Conservation (phyloP, 768 basidiomycete species). For the Suillus subluteus region DNA sequence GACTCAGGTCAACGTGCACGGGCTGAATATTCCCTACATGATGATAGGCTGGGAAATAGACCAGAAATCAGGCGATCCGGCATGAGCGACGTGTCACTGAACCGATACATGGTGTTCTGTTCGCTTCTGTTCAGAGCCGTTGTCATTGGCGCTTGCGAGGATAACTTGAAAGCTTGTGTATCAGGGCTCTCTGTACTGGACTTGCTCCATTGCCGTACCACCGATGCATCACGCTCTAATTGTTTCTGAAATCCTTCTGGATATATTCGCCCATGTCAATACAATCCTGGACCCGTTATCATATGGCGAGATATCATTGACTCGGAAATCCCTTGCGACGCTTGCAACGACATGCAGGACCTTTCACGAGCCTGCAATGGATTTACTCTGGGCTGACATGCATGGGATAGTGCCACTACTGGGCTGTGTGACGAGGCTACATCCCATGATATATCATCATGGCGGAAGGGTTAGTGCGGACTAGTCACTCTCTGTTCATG, state of each 20-base stretch:
- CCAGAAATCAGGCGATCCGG: neutral
- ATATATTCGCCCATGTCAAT: constrained; percentile 3
- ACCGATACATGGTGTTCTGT: neutral
- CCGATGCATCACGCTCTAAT: neutral
- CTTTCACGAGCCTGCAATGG: constrained; percentile 2
- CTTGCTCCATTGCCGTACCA: neutral
- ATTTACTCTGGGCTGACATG: neutral
- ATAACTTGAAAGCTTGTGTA: neutral
- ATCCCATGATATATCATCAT: constrained; percentile 8
- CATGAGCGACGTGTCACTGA: neutral
- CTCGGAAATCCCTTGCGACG: constrained; percentile 1
- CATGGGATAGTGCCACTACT: neutral
- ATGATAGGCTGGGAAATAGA: constrained; percentile 2
- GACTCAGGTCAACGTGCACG: neutral
- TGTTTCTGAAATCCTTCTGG: constrained; percentile 1
- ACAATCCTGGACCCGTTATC: neutral
- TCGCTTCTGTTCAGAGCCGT: neutral
- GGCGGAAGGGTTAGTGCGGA: neutral
- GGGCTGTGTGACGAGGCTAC: constrained; percentile 4
- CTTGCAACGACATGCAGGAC: constrained; percentile 2
- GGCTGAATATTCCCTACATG: neutral
- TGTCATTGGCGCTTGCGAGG: neutral
- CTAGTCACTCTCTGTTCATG: neutral
- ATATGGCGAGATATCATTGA: neutral
- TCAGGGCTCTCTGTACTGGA: neutral